Evolutionary conservation across 139 green algal species (phyloP), one percentile per base, ranked within the genome.

Genomic region (Picochlorum sp.): DNA sequence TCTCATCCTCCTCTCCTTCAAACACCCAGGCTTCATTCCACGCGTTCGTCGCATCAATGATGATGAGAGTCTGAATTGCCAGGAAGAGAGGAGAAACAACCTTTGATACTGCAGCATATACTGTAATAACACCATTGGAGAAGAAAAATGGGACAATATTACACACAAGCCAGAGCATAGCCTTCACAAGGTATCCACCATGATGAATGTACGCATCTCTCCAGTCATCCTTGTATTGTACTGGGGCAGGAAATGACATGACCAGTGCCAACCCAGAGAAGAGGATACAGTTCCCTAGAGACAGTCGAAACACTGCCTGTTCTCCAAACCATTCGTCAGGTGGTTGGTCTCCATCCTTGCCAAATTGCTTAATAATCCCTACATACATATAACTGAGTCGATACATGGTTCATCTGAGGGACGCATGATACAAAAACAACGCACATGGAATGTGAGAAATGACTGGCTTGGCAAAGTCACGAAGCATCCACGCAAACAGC

Each of bases 291-390:
- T 90, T 97, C 49, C 92, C 93, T 72, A 98, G 81, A 70, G 75
- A 89, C 67, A 98, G 69, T 18, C 93, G 82, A 64, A 96, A 97
- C 3, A 98, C 93, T 10, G 92, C 93, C 67, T 98, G 92, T 72
- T 88, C 81, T 1, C 94, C 92, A 71, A 91, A 98, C 86, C 88
- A 98, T 51, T 82, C 70, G 50, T 94, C 83, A 34, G 38, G 34
- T 7, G 20, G 64, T 60, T 62, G 28, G 21, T 67, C 64, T 18
- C 28, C 41, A 24, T 47, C 56, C 23, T 62, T 28, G 16, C 52
- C 57, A 56, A 78, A 73, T 45, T 79, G 52, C 4, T 70, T 64
- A 6, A 87, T 31, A 34, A 90, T 88, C 83, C 81, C 81, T 86
- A 76, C 52, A 68, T 3, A 31, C 1, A 41, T 26, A 66, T 38